These are phyloP conservation scores for Ambrosia hybrid DNA, from an alignment of 140 eudicot species.

Conservation along the genomic window DNA sequence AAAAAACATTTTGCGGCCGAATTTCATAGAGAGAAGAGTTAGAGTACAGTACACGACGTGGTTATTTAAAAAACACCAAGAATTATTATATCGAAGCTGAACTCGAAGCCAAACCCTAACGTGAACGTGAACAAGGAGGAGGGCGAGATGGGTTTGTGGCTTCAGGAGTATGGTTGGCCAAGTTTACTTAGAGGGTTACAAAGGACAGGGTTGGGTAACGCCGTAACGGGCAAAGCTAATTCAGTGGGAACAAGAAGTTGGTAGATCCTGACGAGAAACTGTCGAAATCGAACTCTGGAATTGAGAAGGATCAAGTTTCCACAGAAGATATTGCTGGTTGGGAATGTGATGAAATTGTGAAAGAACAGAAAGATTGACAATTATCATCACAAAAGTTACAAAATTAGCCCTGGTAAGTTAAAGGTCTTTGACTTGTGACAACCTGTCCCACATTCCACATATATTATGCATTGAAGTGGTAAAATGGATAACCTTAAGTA, in stretches of 20 bases:
- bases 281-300: constrained; percentile 38
- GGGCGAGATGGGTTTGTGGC: no score
- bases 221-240: not conserved
- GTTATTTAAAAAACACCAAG: no score
- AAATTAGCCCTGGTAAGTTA: constrained; percentile 10
- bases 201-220: not conserved
- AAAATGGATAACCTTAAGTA: not conserved
- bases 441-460: not conserved
- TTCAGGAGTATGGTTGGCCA: no score
- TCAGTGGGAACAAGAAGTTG: not conserved
- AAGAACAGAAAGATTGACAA: constrained; percentile 19
- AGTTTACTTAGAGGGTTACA: not conserved
- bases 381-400: constrained; percentile 6
- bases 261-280: constrained; percentile 35
- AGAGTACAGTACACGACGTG: no score
- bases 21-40: no score
- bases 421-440: not conserved
- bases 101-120: no score
- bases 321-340: constrained; percentile 38
- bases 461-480: not conserved
- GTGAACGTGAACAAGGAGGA: not conserved
- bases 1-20: no score
- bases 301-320: constrained; percentile 39
- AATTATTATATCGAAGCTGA: no score
- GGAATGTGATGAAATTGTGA: constrained; percentile 51